Evolutionary conservation across 176 grass and related monocot genomes (phyloP).

Genomic region (Carex scoparia): DNA sequence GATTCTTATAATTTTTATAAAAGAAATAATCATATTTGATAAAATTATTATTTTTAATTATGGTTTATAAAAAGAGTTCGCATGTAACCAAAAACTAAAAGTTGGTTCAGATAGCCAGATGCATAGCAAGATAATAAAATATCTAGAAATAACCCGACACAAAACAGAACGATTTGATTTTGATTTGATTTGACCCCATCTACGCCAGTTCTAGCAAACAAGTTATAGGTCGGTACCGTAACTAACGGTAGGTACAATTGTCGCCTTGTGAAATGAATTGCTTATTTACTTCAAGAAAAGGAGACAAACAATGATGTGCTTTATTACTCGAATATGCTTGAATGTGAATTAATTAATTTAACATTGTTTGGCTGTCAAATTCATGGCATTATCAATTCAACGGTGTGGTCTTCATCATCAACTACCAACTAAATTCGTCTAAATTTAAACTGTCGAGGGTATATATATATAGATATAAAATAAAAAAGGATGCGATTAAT

Average conservation of each 20-base stretch:
- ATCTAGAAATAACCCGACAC: not conserved
- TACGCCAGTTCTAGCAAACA: not conserved
- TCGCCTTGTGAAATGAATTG: not conserved
- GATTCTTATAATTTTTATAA: too few relatives aligned
- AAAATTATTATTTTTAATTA: too few relatives aligned
- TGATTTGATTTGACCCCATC: not conserved
- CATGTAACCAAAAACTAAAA: too few relatives aligned
- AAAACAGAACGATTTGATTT: not conserved
- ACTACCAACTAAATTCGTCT: not conserved
- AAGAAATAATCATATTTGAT: too few relatives aligned
- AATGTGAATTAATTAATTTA: not conserved
- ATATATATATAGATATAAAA: not conserved
- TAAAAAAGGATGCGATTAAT: not conserved
- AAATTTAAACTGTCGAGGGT: not conserved
- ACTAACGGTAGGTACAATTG: slow-evolving; percentile 14
- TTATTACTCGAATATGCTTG: not conserved
- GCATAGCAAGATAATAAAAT: too few relatives aligned
- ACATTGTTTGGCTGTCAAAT: slow-evolving; percentile 18
- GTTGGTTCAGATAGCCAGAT: too few relatives aligned
- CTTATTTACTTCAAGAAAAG: not conserved
- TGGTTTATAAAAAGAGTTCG: too few relatives aligned
- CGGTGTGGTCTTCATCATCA: slow-evolving; percentile 7
- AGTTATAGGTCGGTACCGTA: not conserved
- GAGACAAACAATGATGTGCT: not conserved
- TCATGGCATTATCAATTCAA: not conserved